phyloP scores from a whole-genome alignment of 805 yeast genomes.

The Saturnispora ahearnii region DNA sequence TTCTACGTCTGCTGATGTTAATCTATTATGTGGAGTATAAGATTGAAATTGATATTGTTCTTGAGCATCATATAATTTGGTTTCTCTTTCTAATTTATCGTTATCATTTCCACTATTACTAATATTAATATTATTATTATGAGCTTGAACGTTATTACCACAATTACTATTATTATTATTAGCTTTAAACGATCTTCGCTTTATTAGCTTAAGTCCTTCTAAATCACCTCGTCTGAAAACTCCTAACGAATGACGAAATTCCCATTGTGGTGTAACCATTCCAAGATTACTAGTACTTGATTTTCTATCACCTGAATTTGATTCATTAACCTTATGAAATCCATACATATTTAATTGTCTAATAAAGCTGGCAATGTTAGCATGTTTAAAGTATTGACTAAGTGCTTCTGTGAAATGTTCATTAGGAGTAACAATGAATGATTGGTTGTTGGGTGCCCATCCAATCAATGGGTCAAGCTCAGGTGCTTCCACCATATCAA shows the following conservation, averaged over 20 bases:
- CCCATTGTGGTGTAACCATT: slow-evolving; percentile 45
- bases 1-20: neutral
- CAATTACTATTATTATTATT: neutral
- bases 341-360: slow-evolving; percentile 79
- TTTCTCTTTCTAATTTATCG: neutral
- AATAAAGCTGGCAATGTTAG: slow-evolving; percentile 70
- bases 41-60: slow-evolving; percentile 4
- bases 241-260: slow-evolving; percentile 77
- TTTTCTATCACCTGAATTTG: neutral
- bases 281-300: neutral
- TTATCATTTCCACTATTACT: neutral
- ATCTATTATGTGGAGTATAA: slow-evolving; percentile 7
- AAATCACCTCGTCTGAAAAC: slow-evolving; percentile 74
- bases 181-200: slow-evolving; percentile 50
- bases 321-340: slow-evolving; percentile 57
- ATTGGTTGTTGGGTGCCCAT: slow-evolving; percentile 63
- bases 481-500: slow-evolving; percentile 80
- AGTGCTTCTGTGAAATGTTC: slow-evolving; percentile 79
- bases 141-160: slow-evolving; percentile 6
- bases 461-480: slow-evolving; percentile 66
- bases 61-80: neutral
- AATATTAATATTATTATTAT: neutral
- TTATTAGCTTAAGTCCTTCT: slow-evolving; percentile 64
- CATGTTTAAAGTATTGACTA: slow-evolving; percentile 63
- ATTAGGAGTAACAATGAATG: slow-evolving; percentile 74